Percentiles rank a stretch among this genome's conserved stretches.
Evolutionary conservation across 2,329 filamentous ascomycete species (phyloP).

Genomic region (Xylaria sp.): DNA sequence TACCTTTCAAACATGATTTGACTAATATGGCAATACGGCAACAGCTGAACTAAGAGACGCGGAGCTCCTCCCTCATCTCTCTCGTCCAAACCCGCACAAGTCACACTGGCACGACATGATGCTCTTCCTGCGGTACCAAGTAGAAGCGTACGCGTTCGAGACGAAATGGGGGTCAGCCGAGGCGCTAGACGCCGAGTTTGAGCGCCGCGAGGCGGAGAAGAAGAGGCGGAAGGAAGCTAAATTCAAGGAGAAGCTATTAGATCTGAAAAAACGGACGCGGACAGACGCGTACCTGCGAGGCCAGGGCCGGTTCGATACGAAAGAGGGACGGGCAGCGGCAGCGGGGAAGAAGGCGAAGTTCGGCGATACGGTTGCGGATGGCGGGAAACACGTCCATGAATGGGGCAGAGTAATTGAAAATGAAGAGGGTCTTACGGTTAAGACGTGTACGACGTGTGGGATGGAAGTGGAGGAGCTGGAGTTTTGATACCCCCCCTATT

Average conservation of each 20-base stretch:
- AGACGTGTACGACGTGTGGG: conserved; percentile 80
- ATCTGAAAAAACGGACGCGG: conserved; percentile 91
- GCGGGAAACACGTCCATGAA: conserved; percentile 86
- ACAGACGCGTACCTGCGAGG: conserved; percentile 88
- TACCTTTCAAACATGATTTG: neutral
- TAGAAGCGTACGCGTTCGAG: conserved; percentile 90
- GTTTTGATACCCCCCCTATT: conserved; percentile 52
- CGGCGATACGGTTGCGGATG: conserved; percentile 77
- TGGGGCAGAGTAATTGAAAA: conserved; percentile 80
- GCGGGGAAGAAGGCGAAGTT: conserved; percentile 68
- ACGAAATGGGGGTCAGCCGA: conserved; percentile 92
- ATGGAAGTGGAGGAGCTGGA: conserved; percentile 84
- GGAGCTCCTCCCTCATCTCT: conserved; percentile 86
- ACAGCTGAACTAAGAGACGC: conserved; percentile 89
- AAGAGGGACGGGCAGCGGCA: conserved; percentile 48
- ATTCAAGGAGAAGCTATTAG: conserved; percentile 87
- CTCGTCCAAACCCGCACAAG: conserved; percentile 94
- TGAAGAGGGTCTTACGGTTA: conserved; percentile 79
- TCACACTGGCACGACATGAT: conserved; percentile 99
- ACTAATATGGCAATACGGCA: neutral
- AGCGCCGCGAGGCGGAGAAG: conserved; percentile 79
- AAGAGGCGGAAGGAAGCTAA: conserved; percentile 90
- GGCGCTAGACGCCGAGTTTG: conserved; percentile 88
- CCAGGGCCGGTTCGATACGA: conserved; percentile 59
- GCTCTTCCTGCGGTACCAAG: conserved; percentile 91